phyloP scores from a whole-genome alignment of 2,329 filamentous ascomycete genomes.

The Mycosphaerella arachidis region DNA sequence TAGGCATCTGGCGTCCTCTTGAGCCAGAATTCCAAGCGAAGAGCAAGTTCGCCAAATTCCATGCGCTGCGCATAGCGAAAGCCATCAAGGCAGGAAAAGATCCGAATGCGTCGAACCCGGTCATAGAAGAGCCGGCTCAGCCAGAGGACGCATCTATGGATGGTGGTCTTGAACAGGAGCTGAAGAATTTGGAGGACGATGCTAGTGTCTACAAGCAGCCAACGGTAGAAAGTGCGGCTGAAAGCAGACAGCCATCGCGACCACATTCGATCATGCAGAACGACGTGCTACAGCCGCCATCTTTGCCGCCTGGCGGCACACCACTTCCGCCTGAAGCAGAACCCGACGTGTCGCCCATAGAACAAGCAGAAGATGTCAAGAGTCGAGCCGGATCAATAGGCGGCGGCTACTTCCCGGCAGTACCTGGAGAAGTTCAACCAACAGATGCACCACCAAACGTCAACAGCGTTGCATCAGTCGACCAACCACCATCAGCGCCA shows the following conservation, averaged over 20 bases:
- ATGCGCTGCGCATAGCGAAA: constrained; percentile 83
- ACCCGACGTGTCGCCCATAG: constrained; percentile 51
- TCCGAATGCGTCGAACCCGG: constrained; percentile 86
- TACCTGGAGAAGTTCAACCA: constrained; percentile 32
- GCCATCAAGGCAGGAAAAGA: constrained; percentile 87
- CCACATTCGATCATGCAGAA: constrained; percentile 24
- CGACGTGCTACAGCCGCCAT: constrained; percentile 38
- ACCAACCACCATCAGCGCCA: constrained; percentile 7
- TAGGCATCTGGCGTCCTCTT: constrained; percentile 73
- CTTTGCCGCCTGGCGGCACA: constrained; percentile 33
- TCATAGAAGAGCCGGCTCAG: constrained; percentile 46
- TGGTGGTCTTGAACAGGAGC: constrained; percentile 27
- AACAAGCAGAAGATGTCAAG: constrained; percentile 32
- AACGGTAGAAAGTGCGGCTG: constrained; percentile 57
- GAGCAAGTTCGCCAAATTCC: constrained; percentile 95
- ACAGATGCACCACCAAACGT: constrained; percentile 31
- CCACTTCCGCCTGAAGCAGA: constrained; percentile 9
- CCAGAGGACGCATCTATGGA: constrained; percentile 12
- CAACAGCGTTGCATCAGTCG: constrained; percentile 12
- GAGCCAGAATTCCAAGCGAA: constrained; percentile 76
- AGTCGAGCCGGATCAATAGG: constrained; percentile 47
- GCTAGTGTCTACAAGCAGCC: constrained; percentile 39
- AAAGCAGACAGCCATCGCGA: constrained; percentile 48
- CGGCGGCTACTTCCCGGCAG: constrained; percentile 56
- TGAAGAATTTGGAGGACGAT: constrained; percentile 25